A percentile compares a stretch with the other conserved stretches of the same genome.
Conservation (phyloP, 768 basidiomycete species). For the Mycena sanguinolenta region DNA sequence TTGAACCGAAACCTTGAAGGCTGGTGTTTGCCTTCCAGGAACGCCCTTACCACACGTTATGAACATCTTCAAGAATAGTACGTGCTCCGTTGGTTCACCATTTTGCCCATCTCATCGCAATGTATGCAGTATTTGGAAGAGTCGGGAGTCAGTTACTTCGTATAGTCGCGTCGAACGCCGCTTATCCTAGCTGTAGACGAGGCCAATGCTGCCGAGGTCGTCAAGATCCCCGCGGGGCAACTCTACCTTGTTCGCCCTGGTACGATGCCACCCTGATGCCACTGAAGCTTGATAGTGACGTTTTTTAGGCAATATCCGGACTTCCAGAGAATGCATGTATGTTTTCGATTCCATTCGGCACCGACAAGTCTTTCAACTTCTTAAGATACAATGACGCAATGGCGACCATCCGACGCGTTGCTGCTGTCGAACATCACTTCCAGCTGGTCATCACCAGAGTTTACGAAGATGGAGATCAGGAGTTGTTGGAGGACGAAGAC, state of each 20-base stretch:
- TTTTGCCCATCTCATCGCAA: constrained; percentile 39
- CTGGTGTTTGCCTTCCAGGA: constrained; percentile 4
- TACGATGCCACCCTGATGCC: constrained; percentile 15
- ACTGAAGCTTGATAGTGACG: not conserved
- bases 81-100: constrained; percentile 48
- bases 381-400: constrained; percentile 95
- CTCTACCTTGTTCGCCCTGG: constrained; percentile 91
- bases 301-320: constrained; percentile 76
- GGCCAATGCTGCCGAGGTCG: constrained; percentile 94
- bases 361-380: constrained; percentile 17
- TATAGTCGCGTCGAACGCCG: constrained; percentile 33
- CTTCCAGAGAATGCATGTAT: constrained; percentile 97
- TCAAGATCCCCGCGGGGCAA: constrained; percentile 93
- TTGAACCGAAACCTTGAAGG: not conserved
- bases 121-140: constrained; percentile 81
- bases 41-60: constrained; percentile 57
- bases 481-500: constrained; percentile 93
- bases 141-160: constrained; percentile 87
- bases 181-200: constrained; percentile 73
- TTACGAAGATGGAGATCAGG: constrained; percentile 97
- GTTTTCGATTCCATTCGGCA: constrained; percentile 45
- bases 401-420: constrained; percentile 90
- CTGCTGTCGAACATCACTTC: constrained; percentile 81
- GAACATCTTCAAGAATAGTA: constrained; percentile 89
- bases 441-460: constrained; percentile 97